Conservation (phyloP, 2,329 filamentous ascomycete genomes). For the Ophiostoma montium region DNA sequence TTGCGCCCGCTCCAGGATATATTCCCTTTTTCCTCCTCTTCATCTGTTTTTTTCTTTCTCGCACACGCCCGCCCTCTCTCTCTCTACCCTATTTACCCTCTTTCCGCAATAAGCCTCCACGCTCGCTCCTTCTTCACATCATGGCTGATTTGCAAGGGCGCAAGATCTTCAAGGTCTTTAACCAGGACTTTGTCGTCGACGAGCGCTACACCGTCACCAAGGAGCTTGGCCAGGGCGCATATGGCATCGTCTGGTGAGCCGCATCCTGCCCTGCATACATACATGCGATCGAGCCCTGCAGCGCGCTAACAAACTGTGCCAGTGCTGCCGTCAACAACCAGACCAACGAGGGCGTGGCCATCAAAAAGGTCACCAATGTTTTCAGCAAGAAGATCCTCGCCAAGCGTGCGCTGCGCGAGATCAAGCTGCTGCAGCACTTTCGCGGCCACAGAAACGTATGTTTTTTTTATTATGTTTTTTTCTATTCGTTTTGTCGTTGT, state of each 20-base stretch:
- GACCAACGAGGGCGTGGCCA: slow-evolving; percentile 85
- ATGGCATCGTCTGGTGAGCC: slow-evolving; percentile 91
- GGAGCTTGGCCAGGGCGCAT: slow-evolving; percentile 94
- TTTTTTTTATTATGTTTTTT: too few species aligned
- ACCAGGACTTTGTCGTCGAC: slow-evolving; percentile 97
- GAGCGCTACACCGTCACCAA: slow-evolving; percentile 98
- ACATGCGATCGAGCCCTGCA: neutral
- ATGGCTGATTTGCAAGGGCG: slow-evolving; percentile 34
- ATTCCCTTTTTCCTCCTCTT: neutral
- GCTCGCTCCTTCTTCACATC: neutral
- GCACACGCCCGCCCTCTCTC: neutral
- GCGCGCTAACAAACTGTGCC: slow-evolving; percentile 13
- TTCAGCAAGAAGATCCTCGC: slow-evolving; percentile 99
- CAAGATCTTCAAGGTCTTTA: slow-evolving; percentile 98
- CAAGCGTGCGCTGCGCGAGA: slow-evolving; percentile 93
- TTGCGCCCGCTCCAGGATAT: neutral
- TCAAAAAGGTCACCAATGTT: slow-evolving; percentile 99
- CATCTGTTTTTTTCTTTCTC: neutral
- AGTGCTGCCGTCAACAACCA: slow-evolving; percentile 87
- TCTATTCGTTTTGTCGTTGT: too few species aligned
- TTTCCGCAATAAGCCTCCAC: neutral
- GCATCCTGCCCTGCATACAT: too few species aligned
- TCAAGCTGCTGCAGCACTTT: slow-evolving; percentile 97
- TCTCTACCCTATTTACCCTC: too few species aligned
- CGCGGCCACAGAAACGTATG: slow-evolving; percentile 73